A percentile compares a stretch with the other conserved stretches of the same genome.
Conservation (phyloP, 2,329 filamentous ascomycete species). For the Colletotrichum sp. region DNA sequence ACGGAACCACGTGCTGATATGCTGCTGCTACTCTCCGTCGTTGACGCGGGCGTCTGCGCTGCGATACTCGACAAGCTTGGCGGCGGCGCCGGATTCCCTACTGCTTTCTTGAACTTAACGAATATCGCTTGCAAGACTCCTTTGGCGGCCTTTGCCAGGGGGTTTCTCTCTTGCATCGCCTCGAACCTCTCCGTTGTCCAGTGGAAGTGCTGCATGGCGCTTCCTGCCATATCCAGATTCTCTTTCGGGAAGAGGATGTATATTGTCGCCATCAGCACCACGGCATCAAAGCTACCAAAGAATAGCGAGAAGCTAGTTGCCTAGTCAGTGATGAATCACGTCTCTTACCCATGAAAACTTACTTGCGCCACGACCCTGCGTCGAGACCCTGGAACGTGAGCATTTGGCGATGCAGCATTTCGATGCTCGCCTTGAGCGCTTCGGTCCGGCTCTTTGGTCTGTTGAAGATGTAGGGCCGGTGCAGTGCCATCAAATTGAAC, state of each 20-base stretch:
- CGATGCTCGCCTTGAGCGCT: conserved; percentile 60
- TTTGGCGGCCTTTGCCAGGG: conserved; percentile 57
- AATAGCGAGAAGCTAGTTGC: conserved; percentile 55
- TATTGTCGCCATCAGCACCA: conserved; percentile 64
- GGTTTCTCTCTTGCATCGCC: conserved; percentile 58
- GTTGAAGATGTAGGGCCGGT: conserved; percentile 67
- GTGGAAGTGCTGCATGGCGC: conserved; percentile 59
- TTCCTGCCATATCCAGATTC: conserved; percentile 50
- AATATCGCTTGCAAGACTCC: conserved; percentile 61
- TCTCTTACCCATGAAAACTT: conserved; percentile 16
- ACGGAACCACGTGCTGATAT: conserved; percentile 16
- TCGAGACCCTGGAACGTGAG: conserved; percentile 52
- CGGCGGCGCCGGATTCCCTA: conserved; percentile 35
- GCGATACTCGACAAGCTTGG: conserved; percentile 14
- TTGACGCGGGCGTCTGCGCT: conserved; percentile 19
- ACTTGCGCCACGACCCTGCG: conserved; percentile 53
- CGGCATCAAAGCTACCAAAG: conserved; percentile 68
- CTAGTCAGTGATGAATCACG: neutral
- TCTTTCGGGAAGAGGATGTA: conserved; percentile 66
- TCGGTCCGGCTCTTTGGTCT: conserved; percentile 56
- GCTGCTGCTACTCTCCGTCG: conserved; percentile 18
- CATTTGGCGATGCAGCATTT: conserved; percentile 60
- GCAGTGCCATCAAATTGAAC: conserved; percentile 64
- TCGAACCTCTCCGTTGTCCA: conserved; percentile 65
- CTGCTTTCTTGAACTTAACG: conserved; percentile 55